Conservation (phyloP, 352 stramenopile genomes). For the Pythium pectinolyticum region DNA sequence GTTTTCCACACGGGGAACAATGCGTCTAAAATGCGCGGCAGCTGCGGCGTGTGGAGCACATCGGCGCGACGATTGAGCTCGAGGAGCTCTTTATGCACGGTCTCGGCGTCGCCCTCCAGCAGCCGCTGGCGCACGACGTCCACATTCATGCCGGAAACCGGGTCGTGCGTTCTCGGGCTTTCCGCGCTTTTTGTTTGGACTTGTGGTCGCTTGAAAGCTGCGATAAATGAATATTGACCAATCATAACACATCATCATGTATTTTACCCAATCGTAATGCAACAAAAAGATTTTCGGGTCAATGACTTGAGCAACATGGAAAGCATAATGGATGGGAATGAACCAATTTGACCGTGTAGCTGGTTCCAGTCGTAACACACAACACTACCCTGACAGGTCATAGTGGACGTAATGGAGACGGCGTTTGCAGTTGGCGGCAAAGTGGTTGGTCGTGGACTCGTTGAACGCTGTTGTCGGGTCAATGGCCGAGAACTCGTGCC, state of each 20-base stretch:
- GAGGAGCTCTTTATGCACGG: slow-evolving; percentile 81
- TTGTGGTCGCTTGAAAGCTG: slow-evolving; percentile 25
- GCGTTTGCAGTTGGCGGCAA: slow-evolving; percentile 57
- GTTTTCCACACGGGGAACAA: slow-evolving; percentile 90
- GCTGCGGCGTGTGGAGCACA: slow-evolving; percentile 89
- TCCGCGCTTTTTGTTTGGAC: slow-evolving; percentile 33
- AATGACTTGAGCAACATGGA: too few relatives aligned
- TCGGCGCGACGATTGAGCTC: slow-evolving; percentile 87
- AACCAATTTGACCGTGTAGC: too few relatives aligned
- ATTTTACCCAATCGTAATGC: slow-evolving; percentile 25
- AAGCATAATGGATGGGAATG: background rate
- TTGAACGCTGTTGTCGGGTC: slow-evolving; percentile 59
- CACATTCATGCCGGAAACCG: slow-evolving; percentile 77
- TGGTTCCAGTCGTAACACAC: background rate
- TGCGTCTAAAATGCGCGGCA: slow-evolving; percentile 87
- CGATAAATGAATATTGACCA: slow-evolving; percentile 15
- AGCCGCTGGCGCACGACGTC: slow-evolving; percentile 86
- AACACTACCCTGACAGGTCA: slow-evolving; percentile 9
- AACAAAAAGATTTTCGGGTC: slow-evolving; percentile 10
- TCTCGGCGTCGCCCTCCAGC: slow-evolving; percentile 69
- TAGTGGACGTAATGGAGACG: slow-evolving; percentile 68
- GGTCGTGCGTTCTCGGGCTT: slow-evolving; percentile 5
- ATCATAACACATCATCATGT: slow-evolving; percentile 9
- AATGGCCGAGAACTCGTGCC: slow-evolving; percentile 66
- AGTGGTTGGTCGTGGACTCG: slow-evolving; percentile 88